Percentiles rank a stretch among this genome's conserved stretches.
These are phyloP conservation scores for Coleophoma cylindrospora DNA, from an alignment of 2,329 filamentous ascomycete genomes.

Conservation along the genomic window DNA sequence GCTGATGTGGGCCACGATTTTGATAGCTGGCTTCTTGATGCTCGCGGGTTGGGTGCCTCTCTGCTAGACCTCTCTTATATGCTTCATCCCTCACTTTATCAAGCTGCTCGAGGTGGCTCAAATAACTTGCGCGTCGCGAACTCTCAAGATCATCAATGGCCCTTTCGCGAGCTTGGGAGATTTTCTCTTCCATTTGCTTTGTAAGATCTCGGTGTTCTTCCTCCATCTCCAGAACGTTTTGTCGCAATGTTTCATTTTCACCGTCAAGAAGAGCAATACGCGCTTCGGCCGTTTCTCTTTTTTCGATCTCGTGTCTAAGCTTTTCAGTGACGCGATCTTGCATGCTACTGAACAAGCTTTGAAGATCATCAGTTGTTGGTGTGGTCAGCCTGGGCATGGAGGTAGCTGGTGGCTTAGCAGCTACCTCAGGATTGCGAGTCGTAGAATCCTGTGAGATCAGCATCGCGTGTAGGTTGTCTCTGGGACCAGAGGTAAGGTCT, in stretches of 20 bases:
- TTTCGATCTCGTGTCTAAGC: not conserved
- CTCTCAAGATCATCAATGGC: constrained; percentile 5
- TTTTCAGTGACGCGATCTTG: too few relatives aligned
- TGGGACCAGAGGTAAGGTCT: too few relatives aligned
- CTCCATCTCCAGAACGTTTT: not conserved
- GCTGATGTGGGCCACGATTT: not conserved
- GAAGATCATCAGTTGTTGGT: too few relatives aligned
- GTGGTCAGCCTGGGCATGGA: too few relatives aligned
- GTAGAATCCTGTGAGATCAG: too few relatives aligned
- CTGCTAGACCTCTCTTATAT: constrained; percentile 1
- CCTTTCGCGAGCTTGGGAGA: not conserved
- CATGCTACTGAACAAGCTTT: too few relatives aligned
- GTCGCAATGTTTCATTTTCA: not conserved
- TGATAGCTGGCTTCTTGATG: not conserved
- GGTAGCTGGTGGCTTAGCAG: too few relatives aligned
- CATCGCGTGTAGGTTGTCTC: too few relatives aligned
- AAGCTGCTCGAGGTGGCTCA: constrained; percentile 2
- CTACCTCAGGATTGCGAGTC: too few relatives aligned
- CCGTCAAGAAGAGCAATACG: not conserved
- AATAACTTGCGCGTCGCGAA: not conserved
- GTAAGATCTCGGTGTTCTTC: not conserved
- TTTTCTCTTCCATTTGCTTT: not conserved
- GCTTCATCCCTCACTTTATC: constrained; percentile 2
- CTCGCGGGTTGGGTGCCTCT: too few relatives aligned
- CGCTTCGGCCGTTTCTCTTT: not conserved